Base-by-base conservation (phyloP, 768 basidiomycete species). In the Xerocomellus amylosporus region DNA sequence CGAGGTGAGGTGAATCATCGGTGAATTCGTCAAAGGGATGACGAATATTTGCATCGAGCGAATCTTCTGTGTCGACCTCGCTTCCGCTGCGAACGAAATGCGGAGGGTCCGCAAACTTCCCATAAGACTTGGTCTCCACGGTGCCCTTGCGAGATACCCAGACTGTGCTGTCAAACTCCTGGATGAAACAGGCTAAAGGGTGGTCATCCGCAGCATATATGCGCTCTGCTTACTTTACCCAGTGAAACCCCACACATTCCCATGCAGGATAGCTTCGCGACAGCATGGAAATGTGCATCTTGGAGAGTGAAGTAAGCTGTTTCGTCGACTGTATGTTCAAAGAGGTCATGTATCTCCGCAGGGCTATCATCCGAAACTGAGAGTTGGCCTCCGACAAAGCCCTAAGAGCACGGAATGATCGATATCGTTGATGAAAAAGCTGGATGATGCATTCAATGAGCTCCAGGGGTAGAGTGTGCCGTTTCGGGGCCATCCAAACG, bases 201-300 rank as follows among this genome's bases (percentile, higher is more conserved):
- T 33, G 15, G 41, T 37, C 37, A 33, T 49, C 8, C 22, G n/a
- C 20, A 26, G 41, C 36, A 65, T 56, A 64, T 68, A 58, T 64
- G 53, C 55, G 43, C 49, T 44, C 17, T 39, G 73, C 77, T 55
- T 56, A 83, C 81, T 70, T 79, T 43, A 81, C 74, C 75, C 80
- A 82, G 33, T 59, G 54, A 56, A 77, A 75, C 6, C 74, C 75
- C 15, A 65, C 59, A 31, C 53, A 54, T 41, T 22, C 60, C 53
- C 42, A 56, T 51, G 54, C 12, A 19, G 28, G 46, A 53, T 33
- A 41, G 53, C 40, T 58, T 50, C 57, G 67, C 53, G 57, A 70
- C 19, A 49, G 43, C 66, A 60, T 56, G 54, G 45, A 79, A 62
- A 10, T 58, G 49, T 53, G 80, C 57, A 58, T 56, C 51, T 48